Evolutionary conservation across 1,139 yeast genomes (phyloP).

Genomic region (Hemisphaericaspora xylanilytica): DNA sequence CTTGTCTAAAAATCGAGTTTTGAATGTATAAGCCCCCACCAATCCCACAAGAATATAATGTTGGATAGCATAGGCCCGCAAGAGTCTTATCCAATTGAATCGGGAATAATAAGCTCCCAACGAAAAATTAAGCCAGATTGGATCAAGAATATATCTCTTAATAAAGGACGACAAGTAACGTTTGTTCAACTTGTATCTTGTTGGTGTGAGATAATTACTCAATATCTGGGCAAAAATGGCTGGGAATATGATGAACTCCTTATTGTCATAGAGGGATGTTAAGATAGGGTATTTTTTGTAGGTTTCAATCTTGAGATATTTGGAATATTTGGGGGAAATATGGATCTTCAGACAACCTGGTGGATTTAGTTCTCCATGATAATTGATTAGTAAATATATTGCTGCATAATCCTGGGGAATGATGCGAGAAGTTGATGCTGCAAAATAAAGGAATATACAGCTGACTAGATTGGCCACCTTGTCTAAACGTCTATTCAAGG

Average conservation of each 20-base stretch:
- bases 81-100: constrained; percentile 31
- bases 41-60: constrained; percentile 23
- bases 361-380: constrained; percentile 34
- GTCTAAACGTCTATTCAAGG: constrained; percentile 5
- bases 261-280: constrained; percentile 26
- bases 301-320: constrained; percentile 26
- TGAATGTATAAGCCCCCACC: constrained; percentile 23
- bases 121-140: constrained; percentile 44
- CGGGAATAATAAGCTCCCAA: constrained; percentile 26
- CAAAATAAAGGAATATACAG: constrained; percentile 30
- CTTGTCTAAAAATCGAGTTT: constrained; percentile 25
- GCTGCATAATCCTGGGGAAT: constrained; percentile 42
- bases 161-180: constrained; percentile 35
- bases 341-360: constrained; percentile 32
- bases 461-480: constrained; percentile 30
- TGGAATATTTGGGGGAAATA: constrained; percentile 28
- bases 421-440: constrained; percentile 24
- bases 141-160: constrained; percentile 34
- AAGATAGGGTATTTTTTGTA: constrained; percentile 21
- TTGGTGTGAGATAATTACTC: constrained; percentile 45
- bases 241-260: constrained; percentile 37
- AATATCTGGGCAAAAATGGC: constrained; percentile 40
- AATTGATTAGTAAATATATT: constrained; percentile 35
- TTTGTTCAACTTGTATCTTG: constrained; percentile 36
- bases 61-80: constrained; percentile 27